Base-by-base conservation (phyloP, 2,329 filamentous ascomycete genomes). In the Cladophialophora chaetospira region DNA sequence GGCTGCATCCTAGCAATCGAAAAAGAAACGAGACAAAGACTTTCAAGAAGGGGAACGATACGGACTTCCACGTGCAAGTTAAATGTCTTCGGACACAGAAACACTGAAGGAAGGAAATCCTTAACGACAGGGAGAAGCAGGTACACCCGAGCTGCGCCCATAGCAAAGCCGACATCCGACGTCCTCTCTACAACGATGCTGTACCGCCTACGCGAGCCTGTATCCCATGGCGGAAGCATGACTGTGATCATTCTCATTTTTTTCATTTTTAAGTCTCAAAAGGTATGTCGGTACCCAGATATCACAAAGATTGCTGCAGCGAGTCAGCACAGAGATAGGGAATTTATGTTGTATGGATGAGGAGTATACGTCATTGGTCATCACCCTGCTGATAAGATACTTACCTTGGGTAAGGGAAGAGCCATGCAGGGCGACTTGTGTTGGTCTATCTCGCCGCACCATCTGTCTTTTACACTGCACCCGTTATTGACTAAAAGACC, bases 291-390 rank as follows among this genome's bases (percentile, higher is more conserved):
- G n/a, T n/a, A n/a, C n/a, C n/a, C n/a, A n/a, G n/a, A n/a, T n/a
- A n/a, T 47, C 23, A 10, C 23, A 19, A 25, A 13, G 17, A 2
- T 11, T 23, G 26, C 31, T 21, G 29, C 23, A 29, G 29, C 13
- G 8, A 33, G 29, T 49, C 33, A 49, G 46, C 46, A 28, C 33
- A 15, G 38, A 33, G 36, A 40, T 40, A 40, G 36, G 36, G 15
- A 40, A 40, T 11, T n/a, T 21, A 21, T 40, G 23, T 21, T 40
- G 23, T 19, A 11, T 40, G 8, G 5, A 21, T 15, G 36, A 40
- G 36, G 13, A 40, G 15, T 19, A 2, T 5, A 2, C 6, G 15
- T 19, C 15, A n/a, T 40, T 40, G 36, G 15, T 19, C 15, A n/a
- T 40, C 23, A 19, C 36, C 17, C 23, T 19, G 23, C 36, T 11